Base-by-base conservation (phyloP, 805 yeast genomes). In the Ogataea dorogensis region DNA sequence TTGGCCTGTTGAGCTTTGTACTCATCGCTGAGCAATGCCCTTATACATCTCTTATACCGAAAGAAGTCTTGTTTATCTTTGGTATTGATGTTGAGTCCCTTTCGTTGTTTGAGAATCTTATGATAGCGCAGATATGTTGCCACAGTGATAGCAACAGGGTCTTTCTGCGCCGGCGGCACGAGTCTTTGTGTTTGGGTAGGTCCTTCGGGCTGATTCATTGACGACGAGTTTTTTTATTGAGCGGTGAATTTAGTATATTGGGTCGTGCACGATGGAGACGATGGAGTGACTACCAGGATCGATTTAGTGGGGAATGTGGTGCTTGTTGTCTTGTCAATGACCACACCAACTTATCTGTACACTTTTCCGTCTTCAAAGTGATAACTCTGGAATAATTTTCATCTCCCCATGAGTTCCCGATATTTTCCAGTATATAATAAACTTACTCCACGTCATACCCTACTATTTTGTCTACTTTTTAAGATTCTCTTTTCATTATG, bases 61-160 rank as follows among this genome's bases (percentile, higher is more conserved):
- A 91, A 93, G 60, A 93, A 88, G 41, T 86, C 95, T 22, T 77
- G 73, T 31, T 78, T 79, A 44, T 75, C 75, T 37, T 82, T 79
- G 50, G 81, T 80, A 36, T 81, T 66, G n/a, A 81, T 59, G 36
- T 54, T 53, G 26, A 59, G 44, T 10, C 97, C 97, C 43, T 75
- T 74, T 51, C 98, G 77, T 61, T 81, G 84, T 55, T 91, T 93
- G 45, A 91, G 68, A n/a, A 64, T 61, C 21, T 66, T 56, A 59
- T 84, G 73, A 49, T 77, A 75, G 42, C 91, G 78, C 44, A 89
- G 67, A 44, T 70, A 83, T 35, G 73, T 71, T 24, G 95, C 96
- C 28, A 91, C 63, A 12, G 81, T 81, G 31, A 80, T 46, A 0
- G 89, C 81, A 17, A 71, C 65, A 1, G 86, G 86, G 39, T 67